Conservation (phyloP, 2,329 filamentous ascomycete genomes). For the Neurospora sp. region DNA sequence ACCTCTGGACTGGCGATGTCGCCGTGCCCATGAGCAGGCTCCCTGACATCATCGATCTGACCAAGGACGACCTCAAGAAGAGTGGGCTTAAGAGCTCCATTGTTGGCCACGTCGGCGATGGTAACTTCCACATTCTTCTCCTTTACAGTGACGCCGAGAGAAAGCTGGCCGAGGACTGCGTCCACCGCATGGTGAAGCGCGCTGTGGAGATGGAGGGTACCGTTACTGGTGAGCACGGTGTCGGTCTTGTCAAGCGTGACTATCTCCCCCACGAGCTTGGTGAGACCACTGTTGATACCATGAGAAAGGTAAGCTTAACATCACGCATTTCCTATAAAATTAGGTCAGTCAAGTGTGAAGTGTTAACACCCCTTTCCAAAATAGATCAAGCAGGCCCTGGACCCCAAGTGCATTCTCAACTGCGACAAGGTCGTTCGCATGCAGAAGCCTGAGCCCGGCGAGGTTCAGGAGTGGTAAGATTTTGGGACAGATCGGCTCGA, state of each 20-base stretch:
- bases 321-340: constrained; percentile 5
- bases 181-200: constrained; percentile 77
- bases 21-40: constrained; percentile 70
- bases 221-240: constrained; percentile 76
- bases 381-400: constrained; percentile 70
- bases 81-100: constrained; percentile 66
- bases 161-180: constrained; percentile 55
- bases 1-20: constrained; percentile 79
- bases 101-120: constrained; percentile 62
- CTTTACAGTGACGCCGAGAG: constrained; percentile 57
- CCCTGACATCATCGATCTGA: constrained; percentile 68
- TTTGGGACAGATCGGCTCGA: not conserved
- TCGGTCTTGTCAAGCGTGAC: constrained; percentile 76
- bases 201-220: constrained; percentile 80
- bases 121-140: constrained; percentile 55
- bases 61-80: constrained; percentile 58
- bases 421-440: constrained; percentile 59
- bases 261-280: constrained; percentile 73
- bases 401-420: constrained; percentile 62
- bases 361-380: constrained; percentile 1
- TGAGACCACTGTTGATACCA: constrained; percentile 63
- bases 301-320: constrained; percentile 55
- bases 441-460: constrained; percentile 41
- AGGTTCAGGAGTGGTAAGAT: constrained; percentile 34
- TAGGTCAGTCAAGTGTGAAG: not conserved